Percentiles rank a stretch among this genome's conserved stretches.
Conservation (phyloP, 1,284 basidiomycete species). For the Trametes versicolor region DNA sequence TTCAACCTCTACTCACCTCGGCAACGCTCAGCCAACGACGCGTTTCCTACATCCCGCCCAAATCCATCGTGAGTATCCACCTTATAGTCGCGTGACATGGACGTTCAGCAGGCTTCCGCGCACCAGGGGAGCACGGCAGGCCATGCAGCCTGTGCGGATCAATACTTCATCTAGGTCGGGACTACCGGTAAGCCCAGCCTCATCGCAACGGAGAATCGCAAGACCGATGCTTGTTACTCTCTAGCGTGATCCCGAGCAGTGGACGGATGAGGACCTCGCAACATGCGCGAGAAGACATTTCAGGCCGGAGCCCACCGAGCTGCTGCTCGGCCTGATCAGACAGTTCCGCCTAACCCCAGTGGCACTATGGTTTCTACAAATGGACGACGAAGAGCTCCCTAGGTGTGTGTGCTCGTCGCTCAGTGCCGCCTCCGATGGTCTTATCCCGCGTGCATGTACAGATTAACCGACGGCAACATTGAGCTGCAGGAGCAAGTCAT, state of each 20-base stretch:
- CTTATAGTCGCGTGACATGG: not conserved
- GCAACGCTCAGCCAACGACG: slow-evolving; percentile 10
- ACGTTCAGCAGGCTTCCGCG: not conserved
- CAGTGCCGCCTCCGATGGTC: not conserved
- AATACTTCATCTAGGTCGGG: slow-evolving; percentile 6
- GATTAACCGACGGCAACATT: slow-evolving; percentile 15
- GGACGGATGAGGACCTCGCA: slow-evolving; percentile 25
- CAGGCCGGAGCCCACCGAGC: not conserved
- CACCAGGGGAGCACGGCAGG: not conserved
- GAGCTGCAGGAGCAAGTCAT: slow-evolving; percentile 19
- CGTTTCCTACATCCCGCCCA: not conserved
- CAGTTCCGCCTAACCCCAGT: slow-evolving; percentile 18
- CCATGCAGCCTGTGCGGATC: slow-evolving; percentile 12
- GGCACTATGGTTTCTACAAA: slow-evolving; percentile 28
- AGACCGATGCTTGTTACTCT: not conserved
- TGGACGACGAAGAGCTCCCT: slow-evolving; percentile 17
- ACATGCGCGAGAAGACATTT: slow-evolving; percentile 16
- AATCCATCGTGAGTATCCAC: not conserved
- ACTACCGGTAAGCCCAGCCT: slow-evolving; percentile 14
- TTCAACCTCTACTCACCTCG: not conserved
- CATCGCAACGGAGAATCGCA: not conserved
- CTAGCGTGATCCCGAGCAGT: slow-evolving; percentile 22
- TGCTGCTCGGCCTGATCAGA: slow-evolving; percentile 15
- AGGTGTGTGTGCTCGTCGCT: slow-evolving; percentile 18
- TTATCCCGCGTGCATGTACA: slow-evolving; percentile 10